phyloP scores from a whole-genome alignment of 1,284 basidiomycete genomes.

The Trichosporon sp. region DNA sequence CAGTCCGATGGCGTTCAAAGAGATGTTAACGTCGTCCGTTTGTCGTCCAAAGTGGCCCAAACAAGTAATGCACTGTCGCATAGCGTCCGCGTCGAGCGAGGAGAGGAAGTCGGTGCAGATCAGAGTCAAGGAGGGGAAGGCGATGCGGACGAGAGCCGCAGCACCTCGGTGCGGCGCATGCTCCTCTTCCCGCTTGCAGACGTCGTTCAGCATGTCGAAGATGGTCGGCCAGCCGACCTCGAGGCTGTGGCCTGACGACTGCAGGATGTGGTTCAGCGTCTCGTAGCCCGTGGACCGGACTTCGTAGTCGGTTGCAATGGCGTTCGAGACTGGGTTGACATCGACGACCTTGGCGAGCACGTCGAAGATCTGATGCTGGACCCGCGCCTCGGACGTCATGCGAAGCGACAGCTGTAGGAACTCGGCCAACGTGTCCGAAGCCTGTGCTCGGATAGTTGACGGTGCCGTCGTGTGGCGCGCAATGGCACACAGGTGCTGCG shows the following conservation, averaged over 20 bases:
- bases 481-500: conserved; percentile 69
- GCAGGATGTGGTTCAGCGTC: conserved; percentile 79
- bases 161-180: conserved; percentile 25
- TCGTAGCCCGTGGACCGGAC: conserved; percentile 80
- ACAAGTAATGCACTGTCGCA: conserved; percentile 80
- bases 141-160: conserved; percentile 55
- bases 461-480: conserved; percentile 60
- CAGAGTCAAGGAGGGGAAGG: conserved; percentile 86
- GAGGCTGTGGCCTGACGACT: conserved; percentile 83
- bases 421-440: conserved; percentile 76
- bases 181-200: conserved; percentile 53
- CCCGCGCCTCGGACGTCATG: conserved; percentile 55
- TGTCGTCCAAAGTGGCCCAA: conserved; percentile 87
- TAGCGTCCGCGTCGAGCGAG: conserved; percentile 68
- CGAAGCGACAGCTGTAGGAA: conserved; percentile 63
- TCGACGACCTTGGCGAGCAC: conserved; percentile 74
- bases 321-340: conserved; percentile 38
- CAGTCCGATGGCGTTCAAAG: conserved; percentile 81
- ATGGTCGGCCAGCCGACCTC: conserved; percentile 87
- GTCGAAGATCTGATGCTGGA: conserved; percentile 75
- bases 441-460: conserved; percentile 75
- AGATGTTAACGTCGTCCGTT: conserved; percentile 83
- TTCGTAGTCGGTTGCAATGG: conserved; percentile 54
- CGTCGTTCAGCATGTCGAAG: conserved; percentile 79
- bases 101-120: conserved; percentile 86